A percentile compares a stretch with the other conserved stretches of the same genome.
Conservation (phyloP, 2,329 filamentous ascomycete species). For the Fusarium coicis region DNA sequence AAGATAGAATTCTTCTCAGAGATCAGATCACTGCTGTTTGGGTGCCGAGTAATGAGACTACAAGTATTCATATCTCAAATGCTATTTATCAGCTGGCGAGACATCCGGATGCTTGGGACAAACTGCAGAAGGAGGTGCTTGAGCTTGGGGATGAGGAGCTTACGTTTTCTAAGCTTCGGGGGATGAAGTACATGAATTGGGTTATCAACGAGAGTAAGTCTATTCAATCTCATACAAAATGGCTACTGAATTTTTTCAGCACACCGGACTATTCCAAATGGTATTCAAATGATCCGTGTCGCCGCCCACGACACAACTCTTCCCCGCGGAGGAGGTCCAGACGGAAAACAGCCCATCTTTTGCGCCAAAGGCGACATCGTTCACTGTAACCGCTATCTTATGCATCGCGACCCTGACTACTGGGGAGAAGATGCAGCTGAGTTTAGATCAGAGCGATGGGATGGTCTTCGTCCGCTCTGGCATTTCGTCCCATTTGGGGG, state of each 20-base stretch:
- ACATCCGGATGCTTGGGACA: not conserved
- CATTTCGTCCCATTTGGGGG: not conserved
- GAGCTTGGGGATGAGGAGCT: not conserved
- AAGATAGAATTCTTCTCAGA: not conserved
- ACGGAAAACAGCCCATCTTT: not conserved
- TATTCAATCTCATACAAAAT: too few relatives aligned
- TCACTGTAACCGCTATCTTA: not conserved
- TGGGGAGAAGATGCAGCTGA: not conserved
- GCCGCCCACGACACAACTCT: not conserved
- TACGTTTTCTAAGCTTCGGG: not conserved
- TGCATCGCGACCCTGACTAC: not conserved
- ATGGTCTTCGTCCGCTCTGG: not conserved
- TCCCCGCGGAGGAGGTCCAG: not conserved
- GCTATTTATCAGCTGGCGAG: not conserved
- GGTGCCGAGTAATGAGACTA: constrained; percentile 1
- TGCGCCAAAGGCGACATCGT: constrained; percentile 1
- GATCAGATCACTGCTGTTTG: constrained; percentile 2
- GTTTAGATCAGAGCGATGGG: not conserved
- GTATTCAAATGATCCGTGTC: not conserved
- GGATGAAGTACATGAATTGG: not conserved
- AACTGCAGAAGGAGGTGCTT: not conserved
- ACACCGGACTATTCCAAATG: not conserved
- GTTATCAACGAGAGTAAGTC: not conserved
- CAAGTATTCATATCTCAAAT: not conserved
- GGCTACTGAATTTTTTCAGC: too few relatives aligned